Evolutionary conservation across 2,329 filamentous ascomycete species (phyloP), one percentile per base, ranked within the genome.

Genomic region (Grosmannia huntii): DNA sequence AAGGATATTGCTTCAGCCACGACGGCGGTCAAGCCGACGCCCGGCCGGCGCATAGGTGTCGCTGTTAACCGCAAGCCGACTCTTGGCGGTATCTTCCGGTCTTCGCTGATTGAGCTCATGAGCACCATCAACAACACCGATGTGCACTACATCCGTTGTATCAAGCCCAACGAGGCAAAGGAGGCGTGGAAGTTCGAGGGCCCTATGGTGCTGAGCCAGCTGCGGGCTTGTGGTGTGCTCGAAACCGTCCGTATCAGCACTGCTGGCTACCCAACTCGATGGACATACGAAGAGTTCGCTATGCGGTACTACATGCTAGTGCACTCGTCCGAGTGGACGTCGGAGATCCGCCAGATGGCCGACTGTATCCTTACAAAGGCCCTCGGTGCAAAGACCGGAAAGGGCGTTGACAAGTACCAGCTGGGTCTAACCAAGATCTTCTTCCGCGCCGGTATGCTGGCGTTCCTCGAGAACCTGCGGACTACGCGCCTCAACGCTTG

Each of bases 241-340:
- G 94, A 99, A 74, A 99, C 94, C 4, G 94, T 99, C 59, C 85
- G 94, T 69, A 99, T 99, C 72, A 96, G 90, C 75, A 95, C 89
- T 70, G 94, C 94, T 63, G 94, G 94, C 62, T 99, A 99, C 69
- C 94, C 94, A 19, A 97, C 94, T 52, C 81, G 94, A 69, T 99
- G 94, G 95, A 97, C 94, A 0, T 99, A 96, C 69, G 94, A 99
- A 69, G 94, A 99, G 70, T 99, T 99, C 71, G 94, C 94, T 21
- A 77, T 96, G 60, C 85, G 94, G 61, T 99, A 99, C 76, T 99
- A 99, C 76, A 96, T 99, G 90, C 78, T 99, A 62, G 89, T 96
- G 53, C 90, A 86, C 55, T 97, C 94, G 4, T 79, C 80, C 21
- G 82, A 89, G 66, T 97, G 94, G 92, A 96, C 91, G 5, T 85